Base-by-base conservation (phyloP, 176 grass and related monocot genomes). In the Tillandsia leiboldiana region DNA sequence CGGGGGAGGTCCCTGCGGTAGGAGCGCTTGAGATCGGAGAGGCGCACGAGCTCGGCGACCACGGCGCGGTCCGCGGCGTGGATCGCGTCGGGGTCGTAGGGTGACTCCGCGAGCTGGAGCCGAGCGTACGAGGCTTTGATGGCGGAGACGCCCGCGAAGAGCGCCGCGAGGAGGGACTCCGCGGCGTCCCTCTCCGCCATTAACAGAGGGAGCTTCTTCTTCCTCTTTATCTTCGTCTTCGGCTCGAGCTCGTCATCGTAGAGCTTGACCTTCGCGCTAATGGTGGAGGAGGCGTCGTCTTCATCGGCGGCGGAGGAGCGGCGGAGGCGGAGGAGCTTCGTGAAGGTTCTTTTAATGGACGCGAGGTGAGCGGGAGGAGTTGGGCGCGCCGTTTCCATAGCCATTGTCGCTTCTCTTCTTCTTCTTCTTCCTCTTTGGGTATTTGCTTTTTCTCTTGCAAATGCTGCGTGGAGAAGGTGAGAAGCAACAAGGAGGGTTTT, bases 1-100 rank as follows among this genome's bases (percentile, higher is more conserved):
- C 8, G 5, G 71, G 71, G 53, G 53, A 49, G 26, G 54, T 49
- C 49, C 15, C 15, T 49, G 9, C 42, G 23, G 69, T 71, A 71
- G 53, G 71, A 14, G 24, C 50, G 28, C 54, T 73, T 73, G 54
- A 73, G 56, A 28, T 63, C 14, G 8, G 71, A 73, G 33, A 73
- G 53, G 13, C 17, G 52, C 23, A 49, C 58, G 28, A 73, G 71
- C 56, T 63, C 71, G 0, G 52, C 12, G 23, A 73, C 28, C 12
- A 73, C 58, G 10, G 53, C 28, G 2, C 49, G 27, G 26, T 73
- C 71, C 22, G 71, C 33, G 13, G 56, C 56, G 14, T 73, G 71
- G n/a, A 73, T 73, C 22, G 11, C 11, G 27, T 73, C 53, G 49
- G 71, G 71, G 49, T 73, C 56, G 62, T 73, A 73, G 3, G 71